Evolutionary conservation across 1,284 basidiomycete species (phyloP).

Genomic region (Cerrena zonata): DNA sequence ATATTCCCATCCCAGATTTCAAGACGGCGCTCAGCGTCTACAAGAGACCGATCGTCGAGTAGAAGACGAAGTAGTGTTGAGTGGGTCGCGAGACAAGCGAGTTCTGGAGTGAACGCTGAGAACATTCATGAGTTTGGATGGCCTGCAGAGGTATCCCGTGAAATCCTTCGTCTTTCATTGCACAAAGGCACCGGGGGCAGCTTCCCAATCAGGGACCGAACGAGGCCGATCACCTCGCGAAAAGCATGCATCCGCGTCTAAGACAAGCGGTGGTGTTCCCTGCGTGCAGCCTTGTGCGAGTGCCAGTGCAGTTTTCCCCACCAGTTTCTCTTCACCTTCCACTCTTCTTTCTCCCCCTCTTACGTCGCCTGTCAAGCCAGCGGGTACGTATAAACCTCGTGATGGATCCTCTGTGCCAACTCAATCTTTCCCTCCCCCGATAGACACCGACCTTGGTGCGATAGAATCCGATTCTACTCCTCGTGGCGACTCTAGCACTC

Average conservation of each 20-base stretch:
- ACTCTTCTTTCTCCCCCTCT: constrained; percentile 11
- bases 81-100: constrained; percentile 36
- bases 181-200: constrained; percentile 10
- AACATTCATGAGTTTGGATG: constrained; percentile 29
- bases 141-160: constrained; percentile 40
- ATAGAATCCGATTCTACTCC: constrained; percentile 10
- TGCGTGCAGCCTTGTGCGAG: constrained; percentile 14
- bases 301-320: too few relatives aligned
- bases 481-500: constrained; percentile 3
- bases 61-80: constrained; percentile 37
- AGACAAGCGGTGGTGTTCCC: constrained; percentile 4
- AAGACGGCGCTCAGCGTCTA: not conserved
- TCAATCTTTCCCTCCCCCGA: not conserved
- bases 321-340: constrained; percentile 19
- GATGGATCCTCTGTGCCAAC: not conserved
- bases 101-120: constrained; percentile 25
- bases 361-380: constrained; percentile 15
- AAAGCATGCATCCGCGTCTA: constrained; percentile 12
- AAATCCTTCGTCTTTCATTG: constrained; percentile 36
- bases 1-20: constrained; percentile 14
- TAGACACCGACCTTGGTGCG: constrained; percentile 6
- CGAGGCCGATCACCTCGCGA: constrained; percentile 12
- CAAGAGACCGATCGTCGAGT: not conserved
- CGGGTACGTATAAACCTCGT: constrained; percentile 3
- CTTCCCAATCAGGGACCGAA: not conserved